A percentile compares a stretch with the other conserved stretches of the same genome.
These are phyloP conservation scores for Pyrenula aspistea DNA, from an alignment of 495 filamentous ascomycete species.

Conservation along the genomic window DNA sequence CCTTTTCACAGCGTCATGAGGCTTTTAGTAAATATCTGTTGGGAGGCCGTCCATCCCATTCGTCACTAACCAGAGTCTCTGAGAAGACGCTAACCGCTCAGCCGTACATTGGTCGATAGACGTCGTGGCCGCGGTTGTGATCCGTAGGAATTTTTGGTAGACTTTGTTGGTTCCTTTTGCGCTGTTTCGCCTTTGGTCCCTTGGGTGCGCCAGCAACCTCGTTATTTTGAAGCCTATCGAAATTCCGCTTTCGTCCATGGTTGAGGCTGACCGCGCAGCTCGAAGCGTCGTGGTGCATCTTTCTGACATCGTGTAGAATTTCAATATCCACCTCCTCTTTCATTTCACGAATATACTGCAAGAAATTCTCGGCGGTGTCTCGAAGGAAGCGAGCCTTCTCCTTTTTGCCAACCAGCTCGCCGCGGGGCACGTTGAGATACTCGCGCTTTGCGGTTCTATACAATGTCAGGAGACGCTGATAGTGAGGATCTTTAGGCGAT, in stretches of 20 bases:
- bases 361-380: constrained; percentile 34
- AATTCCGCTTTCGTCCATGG: background rate
- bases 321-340: background rate
- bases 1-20: no score
- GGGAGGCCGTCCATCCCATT: no score
- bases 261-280: background rate
- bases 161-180: background rate
- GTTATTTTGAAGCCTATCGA: background rate
- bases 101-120: background rate
- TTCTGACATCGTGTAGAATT: background rate
- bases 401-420: constrained; percentile 11
- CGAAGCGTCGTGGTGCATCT: background rate
- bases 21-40: no score
- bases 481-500: background rate
- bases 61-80: no score
- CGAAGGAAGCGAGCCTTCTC: constrained; percentile 32
- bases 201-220: background rate
- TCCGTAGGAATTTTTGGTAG: background rate
- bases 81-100: no score
- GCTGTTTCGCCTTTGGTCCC: background rate
- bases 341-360: constrained; percentile 18
- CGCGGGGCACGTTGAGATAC: background rate
- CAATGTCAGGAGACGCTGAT: background rate
- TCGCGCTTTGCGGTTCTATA: background rate
- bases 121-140: background rate